These are phyloP conservation scores for Lecanicillium sp. DNA, from an alignment of 2,329 filamentous ascomycete genomes.

Conservation along the genomic window DNA sequence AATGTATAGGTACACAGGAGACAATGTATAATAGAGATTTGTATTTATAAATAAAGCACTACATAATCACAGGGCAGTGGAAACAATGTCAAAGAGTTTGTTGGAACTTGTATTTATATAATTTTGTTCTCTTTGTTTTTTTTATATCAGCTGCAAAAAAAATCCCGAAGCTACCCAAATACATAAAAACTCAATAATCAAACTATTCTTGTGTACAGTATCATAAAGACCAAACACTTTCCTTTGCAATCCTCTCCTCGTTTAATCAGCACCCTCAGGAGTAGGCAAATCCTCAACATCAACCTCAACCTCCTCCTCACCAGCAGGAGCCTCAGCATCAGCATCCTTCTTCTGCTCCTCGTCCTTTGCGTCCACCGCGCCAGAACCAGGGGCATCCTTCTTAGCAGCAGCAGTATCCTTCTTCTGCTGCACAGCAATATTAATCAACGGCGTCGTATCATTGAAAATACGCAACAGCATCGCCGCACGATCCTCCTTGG, in stretches of 20 bases:
- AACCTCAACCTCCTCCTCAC: constrained; percentile 5
- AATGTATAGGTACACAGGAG: too few species aligned
- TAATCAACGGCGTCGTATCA: constrained; percentile 76
- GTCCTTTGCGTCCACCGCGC: constrained; percentile 12
- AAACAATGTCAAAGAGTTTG: too few species aligned
- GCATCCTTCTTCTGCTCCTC: constrained; percentile 12
- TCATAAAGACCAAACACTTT: constrained; percentile 10
- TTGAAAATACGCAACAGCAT: constrained; percentile 90
- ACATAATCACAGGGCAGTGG: too few species aligned
- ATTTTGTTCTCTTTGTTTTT: not conserved
- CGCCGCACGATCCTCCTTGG: constrained; percentile 89
- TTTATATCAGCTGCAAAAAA: constrained; percentile 7
- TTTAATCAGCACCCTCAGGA: constrained; percentile 18
- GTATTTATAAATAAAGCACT: too few species aligned
- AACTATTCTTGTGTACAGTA: constrained; percentile 9
- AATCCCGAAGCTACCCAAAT: constrained; percentile 13
- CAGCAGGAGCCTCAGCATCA: constrained; percentile 8
- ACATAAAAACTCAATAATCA: constrained; percentile 10
- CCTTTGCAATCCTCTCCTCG: constrained; percentile 9
- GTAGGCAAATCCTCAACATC: constrained; percentile 29
- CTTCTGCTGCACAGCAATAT: constrained; percentile 49
- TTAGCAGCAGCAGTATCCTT: constrained; percentile 25
- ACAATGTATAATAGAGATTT: too few species aligned
- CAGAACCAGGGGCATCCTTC: constrained; percentile 21
- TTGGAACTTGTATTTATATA: too few species aligned